Conservation (phyloP, 768 basidiomycete species). For the Leccinum ochraceum region DNA sequence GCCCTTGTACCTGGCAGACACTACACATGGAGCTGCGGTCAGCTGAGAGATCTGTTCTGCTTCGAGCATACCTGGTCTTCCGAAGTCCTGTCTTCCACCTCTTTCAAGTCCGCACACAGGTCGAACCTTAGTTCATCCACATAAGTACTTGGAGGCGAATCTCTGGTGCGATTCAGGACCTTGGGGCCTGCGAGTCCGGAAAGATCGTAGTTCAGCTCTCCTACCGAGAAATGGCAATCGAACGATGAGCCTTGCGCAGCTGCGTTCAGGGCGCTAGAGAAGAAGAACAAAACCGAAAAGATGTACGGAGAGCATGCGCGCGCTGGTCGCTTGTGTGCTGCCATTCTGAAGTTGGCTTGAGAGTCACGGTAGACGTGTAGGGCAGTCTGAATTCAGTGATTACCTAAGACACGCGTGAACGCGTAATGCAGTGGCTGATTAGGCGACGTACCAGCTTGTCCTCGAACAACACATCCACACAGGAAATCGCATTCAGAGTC, state of each 20-base stretch:
- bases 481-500: constrained; percentile 9
- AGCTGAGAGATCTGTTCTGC: background rate
- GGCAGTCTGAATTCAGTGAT: constrained; percentile 14
- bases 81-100: constrained; percentile 45
- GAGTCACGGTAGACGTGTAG: background rate
- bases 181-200: constrained; percentile 54
- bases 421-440: constrained; percentile 23
- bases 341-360: constrained; percentile 21
- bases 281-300: constrained; percentile 17
- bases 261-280: constrained; percentile 26
- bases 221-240: constrained; percentile 50
- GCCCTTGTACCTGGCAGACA: constrained; percentile 69
- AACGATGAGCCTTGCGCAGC: constrained; percentile 46
- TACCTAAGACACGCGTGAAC: constrained; percentile 37
- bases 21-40: constrained; percentile 38
- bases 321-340: constrained; percentile 15
- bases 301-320: constrained; percentile 1
- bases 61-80: constrained; percentile 65
- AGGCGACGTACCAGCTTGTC: constrained; percentile 14
- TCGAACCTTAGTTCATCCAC: constrained; percentile 64
- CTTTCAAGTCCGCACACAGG: constrained; percentile 61
- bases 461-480: constrained; percentile 17
- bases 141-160: constrained; percentile 64
- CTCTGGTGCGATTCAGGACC: constrained; percentile 48
- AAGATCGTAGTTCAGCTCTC: constrained; percentile 58